Evolutionary conservation across 148 eudicot species (phyloP), one percentile per base, ranked within the genome.

Genomic region (Linanthus parryae): DNA sequence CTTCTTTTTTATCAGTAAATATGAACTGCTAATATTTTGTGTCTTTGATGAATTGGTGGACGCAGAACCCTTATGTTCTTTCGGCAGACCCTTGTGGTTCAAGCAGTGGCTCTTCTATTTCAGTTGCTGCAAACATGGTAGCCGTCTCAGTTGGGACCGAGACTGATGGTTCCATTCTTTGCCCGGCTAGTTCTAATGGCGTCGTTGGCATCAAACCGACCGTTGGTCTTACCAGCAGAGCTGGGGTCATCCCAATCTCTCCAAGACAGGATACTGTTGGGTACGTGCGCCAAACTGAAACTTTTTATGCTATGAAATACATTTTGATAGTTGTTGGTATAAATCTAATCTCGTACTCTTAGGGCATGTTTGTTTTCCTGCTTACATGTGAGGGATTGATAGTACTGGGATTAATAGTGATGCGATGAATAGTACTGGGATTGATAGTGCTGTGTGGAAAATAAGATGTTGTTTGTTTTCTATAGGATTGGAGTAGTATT

Each of bases 151-250:
- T 81, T 0, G 88, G 88, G 17, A 76, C 85, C 2, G 88, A 81
- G 46, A 81, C 85, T 2, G 74, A 71, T 47, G 85, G 88, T 14
- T 85, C 85, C 12, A 73, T 81, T 49, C 42, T 80, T 29, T 77
- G 75, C 43, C 81, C 88, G 1, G 48, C 88, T 10, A 61, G 73
- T 22, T 62, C 31, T 11, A 85, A 85, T 25, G 50, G 81, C 2
- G 77, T 68, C 0, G 85, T 85, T 1, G 85, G 94, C 10, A 73
- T 85, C 46, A 64, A 83, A 30, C 94, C 88, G 0, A 85, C 94
- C 1, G 78, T 85, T 35, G 88, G 88, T 13, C 94, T 81, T 55
- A 74, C 82, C 3, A 79, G 88, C 34, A 75, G 77, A 28, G 79
- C 83, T 7, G 88, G 85, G 6, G 81, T 76, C 18, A 66, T 85